Evolutionary conservation across 75 land plant genomes (phyloP).

Genomic region (Chamaecyparis obtusa): DNA sequence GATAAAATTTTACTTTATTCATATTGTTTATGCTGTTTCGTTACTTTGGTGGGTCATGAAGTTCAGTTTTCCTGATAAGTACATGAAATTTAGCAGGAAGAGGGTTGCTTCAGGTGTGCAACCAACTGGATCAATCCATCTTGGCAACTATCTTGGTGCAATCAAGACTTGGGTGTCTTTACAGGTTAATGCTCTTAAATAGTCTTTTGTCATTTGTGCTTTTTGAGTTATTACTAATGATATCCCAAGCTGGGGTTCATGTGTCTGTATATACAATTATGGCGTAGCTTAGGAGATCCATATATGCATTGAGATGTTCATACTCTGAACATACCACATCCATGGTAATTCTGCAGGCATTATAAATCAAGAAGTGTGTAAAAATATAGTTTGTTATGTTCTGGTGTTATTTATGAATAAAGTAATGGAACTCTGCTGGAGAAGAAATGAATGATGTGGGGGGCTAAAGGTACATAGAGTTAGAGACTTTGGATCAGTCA

Average conservation of each 20-base stretch:
- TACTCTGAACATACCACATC: neutral
- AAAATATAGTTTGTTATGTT: neutral
- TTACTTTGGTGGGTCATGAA: neutral
- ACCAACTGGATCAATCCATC: conserved; percentile 91
- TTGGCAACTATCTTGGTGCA: conserved; percentile 97
- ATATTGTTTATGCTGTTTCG: neutral
- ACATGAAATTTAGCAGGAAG: conserved; percentile 50
- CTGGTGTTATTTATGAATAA: neutral
- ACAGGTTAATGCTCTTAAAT: conserved; percentile 50
- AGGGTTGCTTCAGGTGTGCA: conserved; percentile 98
- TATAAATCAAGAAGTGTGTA: neutral
- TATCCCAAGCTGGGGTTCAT: neutral
- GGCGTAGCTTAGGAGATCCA: neutral
- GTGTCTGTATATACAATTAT: neutral
- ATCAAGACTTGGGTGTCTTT: conserved; percentile 89
- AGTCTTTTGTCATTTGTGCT: neutral
- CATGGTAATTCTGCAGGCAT: neutral
- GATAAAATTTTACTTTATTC: neutral
- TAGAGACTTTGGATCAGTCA: too few species aligned
- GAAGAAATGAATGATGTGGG: neutral
- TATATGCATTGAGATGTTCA: neutral
- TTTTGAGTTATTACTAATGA: neutral
- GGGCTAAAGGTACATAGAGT: too few species aligned
- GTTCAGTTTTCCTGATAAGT: conserved; percentile 9
- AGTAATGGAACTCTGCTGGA: neutral